Evolutionary conservation across 495 filamentous ascomycete genomes (phyloP).

Genomic region (Annulohypoxylon bovei): DNA sequence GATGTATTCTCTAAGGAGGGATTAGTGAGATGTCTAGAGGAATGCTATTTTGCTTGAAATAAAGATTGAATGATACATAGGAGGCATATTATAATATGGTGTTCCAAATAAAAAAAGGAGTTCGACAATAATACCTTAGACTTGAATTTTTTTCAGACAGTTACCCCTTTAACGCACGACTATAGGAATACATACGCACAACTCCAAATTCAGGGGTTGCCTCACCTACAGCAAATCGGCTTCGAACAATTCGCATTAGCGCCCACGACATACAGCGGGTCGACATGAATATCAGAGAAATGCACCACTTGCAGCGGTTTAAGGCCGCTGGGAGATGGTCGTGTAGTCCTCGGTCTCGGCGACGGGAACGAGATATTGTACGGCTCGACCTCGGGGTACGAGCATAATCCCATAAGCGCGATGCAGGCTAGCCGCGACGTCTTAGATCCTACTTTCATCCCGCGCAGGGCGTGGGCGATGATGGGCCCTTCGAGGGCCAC

Average conservation of each 20-base stretch:
- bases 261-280: slow-evolving; percentile 60
- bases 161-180: background rate
- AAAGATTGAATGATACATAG: too few relatives aligned
- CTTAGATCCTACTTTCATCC: slow-evolving; percentile 56
- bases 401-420: slow-evolving; percentile 60
- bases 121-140: too few relatives aligned
- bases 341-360: slow-evolving; percentile 51
- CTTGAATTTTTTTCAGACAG: too few relatives aligned
- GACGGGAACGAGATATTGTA: slow-evolving; percentile 58
- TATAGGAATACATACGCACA: background rate
- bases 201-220: background rate
- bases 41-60: background rate
- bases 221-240: slow-evolving; percentile 64
- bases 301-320: slow-evolving; percentile 63
- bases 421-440: slow-evolving; percentile 61
- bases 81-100: too few relatives aligned
- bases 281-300: slow-evolving; percentile 66
- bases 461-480: slow-evolving; percentile 57
- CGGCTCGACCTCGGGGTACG: slow-evolving; percentile 54
- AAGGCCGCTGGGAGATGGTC: slow-evolving; percentile 57
- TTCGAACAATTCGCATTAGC: slow-evolving; percentile 63
- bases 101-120: too few relatives aligned
- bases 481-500: slow-evolving; percentile 61
- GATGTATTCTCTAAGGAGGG: slow-evolving; percentile 49
- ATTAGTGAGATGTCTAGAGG: background rate